A percentile compares a stretch with the other conserved stretches of the same genome.
Conservation (phyloP, 2,329 filamentous ascomycete species). For the Epichloe sibirici region DNA sequence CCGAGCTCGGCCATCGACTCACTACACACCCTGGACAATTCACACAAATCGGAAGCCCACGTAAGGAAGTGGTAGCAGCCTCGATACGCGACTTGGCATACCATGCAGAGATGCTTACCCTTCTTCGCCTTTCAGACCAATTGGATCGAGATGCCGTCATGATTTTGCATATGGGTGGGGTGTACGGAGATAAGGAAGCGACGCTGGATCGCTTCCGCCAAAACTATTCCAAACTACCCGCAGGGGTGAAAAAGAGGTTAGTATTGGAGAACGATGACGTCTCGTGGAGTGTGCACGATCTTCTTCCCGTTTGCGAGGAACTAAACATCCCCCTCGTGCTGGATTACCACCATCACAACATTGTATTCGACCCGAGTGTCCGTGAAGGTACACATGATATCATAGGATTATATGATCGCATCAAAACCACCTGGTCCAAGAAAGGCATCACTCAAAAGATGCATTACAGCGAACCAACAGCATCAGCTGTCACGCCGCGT, state of each 20-base stretch:
- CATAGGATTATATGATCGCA: conserved; percentile 58
- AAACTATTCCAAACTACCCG: conserved; percentile 56
- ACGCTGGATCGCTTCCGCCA: conserved; percentile 67
- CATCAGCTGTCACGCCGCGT: conserved; percentile 54
- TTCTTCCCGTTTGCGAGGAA: conserved; percentile 83
- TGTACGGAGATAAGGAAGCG: conserved; percentile 74
- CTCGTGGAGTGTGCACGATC: conserved; percentile 80
- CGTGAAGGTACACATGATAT: conserved; percentile 82
- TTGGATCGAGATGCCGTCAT: conserved; percentile 78
- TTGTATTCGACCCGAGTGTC: conserved; percentile 64
- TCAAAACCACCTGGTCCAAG: conserved; percentile 69
- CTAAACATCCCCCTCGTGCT: conserved; percentile 87
- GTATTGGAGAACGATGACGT: conserved; percentile 95
- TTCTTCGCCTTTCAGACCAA: conserved; percentile 67
- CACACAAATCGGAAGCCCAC: conserved; percentile 79
- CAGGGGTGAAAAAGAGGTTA: conserved; percentile 63
- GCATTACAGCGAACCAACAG: conserved; percentile 76
- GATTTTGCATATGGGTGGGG: conserved; percentile 87
- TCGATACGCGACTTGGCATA: conserved; percentile 76
- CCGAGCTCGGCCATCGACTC: conserved; percentile 67
- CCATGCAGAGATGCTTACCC: conserved; percentile 70
- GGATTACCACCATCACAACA: conserved; percentile 94
- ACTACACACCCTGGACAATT: conserved; percentile 90
- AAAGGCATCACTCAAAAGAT: conserved; percentile 89
- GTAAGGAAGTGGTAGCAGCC: conserved; percentile 61